Conservation (phyloP, 805 yeast genomes). For the Candida mattraensis region DNA sequence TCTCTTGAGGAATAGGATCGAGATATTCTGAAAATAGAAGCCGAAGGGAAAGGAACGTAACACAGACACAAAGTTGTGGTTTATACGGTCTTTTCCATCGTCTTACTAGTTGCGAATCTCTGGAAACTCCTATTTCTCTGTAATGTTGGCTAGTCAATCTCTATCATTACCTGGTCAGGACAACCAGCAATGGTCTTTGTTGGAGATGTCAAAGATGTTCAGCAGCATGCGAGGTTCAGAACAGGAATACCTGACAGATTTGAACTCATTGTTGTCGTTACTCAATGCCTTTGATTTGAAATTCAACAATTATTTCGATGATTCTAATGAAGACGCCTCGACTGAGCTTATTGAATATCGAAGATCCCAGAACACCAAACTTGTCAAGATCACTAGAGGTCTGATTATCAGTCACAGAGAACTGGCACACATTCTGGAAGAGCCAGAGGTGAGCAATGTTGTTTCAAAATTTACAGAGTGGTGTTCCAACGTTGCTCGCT, state of each 20-base stretch:
- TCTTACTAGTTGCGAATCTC: no score
- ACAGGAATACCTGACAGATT: slow-evolving; percentile 20
- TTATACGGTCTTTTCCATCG: no score
- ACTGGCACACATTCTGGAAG: slow-evolving; percentile 13
- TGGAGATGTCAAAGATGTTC: slow-evolving; percentile 9
- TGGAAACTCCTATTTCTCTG: slow-evolving; percentile 1
- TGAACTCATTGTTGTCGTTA: slow-evolving; percentile 22
- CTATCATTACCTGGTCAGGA: no score
- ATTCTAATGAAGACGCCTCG: slow-evolving; percentile 26
- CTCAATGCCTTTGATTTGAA: slow-evolving; percentile 28
- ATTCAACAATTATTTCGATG: slow-evolving; percentile 31
- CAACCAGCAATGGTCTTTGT: slow-evolving; percentile 4
- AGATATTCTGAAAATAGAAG: no score
- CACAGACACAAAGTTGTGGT: no score
- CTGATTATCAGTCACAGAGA: slow-evolving; percentile 22
- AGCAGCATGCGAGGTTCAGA: slow-evolving; percentile 12
- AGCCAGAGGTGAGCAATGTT: slow-evolving; percentile 13
- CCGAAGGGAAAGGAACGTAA: no score
- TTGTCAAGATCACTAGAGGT: slow-evolving; percentile 16
- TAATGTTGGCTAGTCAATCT: no score
- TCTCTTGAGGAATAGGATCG: no score
- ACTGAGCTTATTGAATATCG: slow-evolving; percentile 22
- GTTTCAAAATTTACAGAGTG: slow-evolving; percentile 25
- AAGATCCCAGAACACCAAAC: slow-evolving; percentile 18
- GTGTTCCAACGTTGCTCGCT: slow-evolving; percentile 19